These are phyloP conservation scores for Nematodospora valgi DNA, from an alignment of 805 yeast genomes.

Conservation along the genomic window DNA sequence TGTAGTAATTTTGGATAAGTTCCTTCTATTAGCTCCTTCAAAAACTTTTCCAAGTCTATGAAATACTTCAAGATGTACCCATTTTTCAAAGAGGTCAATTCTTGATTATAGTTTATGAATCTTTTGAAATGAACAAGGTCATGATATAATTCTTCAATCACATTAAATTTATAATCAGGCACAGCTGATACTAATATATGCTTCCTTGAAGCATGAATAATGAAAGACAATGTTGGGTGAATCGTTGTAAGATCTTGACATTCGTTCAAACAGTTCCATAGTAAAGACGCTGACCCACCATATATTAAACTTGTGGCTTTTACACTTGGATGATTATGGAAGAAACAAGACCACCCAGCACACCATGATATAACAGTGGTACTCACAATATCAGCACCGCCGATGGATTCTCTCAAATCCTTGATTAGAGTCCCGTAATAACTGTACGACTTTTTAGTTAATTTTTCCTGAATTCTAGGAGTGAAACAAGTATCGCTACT, in stretches of 20 bases:
- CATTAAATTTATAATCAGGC: conserved; percentile 34
- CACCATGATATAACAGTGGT: conserved; percentile 36
- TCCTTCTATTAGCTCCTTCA: conserved; percentile 21
- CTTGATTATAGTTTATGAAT: conserved; percentile 16
- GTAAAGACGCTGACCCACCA: conserved; percentile 32
- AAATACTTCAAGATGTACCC: conserved; percentile 9
- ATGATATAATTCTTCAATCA: conserved; percentile 23
- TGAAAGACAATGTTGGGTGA: conserved; percentile 16
- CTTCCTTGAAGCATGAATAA: conserved; percentile 19
- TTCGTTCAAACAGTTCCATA: conserved; percentile 23
- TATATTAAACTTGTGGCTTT: conserved; percentile 31
- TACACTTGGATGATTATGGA: conserved; percentile 29
- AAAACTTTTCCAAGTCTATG: conserved; percentile 28
- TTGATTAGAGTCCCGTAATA: conserved; percentile 35
- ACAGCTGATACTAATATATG: conserved; percentile 19
- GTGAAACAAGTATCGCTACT: conserved; percentile 21
- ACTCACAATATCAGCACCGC: conserved; percentile 28
- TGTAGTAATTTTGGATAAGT: conserved; percentile 24
- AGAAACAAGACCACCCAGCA: conserved; percentile 33
- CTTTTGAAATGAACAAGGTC: conserved; percentile 25
- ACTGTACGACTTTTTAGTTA: conserved; percentile 29
- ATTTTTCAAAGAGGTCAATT: conserved; percentile 10
- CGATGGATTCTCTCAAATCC: conserved; percentile 30
- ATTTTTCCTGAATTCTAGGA: conserved; percentile 22
- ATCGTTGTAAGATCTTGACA: conserved; percentile 15